phyloP scores from a whole-genome alignment of 371 early-diverging fungal genomes.

The Mucor mucedo region DNA sequence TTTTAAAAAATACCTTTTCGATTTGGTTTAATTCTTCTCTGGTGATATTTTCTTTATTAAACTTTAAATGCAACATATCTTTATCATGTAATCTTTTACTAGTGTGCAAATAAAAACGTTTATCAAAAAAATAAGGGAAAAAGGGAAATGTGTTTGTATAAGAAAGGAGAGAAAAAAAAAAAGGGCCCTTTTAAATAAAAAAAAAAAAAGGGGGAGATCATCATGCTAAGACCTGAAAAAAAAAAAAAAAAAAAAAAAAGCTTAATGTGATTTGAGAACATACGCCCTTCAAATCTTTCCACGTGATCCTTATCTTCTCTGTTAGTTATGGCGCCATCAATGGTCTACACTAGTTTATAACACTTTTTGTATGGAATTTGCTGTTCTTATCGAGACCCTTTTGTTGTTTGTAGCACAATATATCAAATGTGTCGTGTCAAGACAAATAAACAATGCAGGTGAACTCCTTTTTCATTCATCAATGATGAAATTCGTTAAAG shows the following conservation, averaged over 20 bases:
- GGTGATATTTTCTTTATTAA: constrained; percentile 8
- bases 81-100: background rate
- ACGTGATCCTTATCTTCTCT: background rate
- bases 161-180: constrained; percentile 1
- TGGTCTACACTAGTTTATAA: background rate
- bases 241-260: constrained; percentile 1
- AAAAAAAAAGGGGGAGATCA: background rate
- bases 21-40: constrained; percentile 9
- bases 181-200: constrained; percentile 2
- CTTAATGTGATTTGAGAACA: background rate
- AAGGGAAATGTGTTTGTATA: background rate
- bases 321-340: background rate
- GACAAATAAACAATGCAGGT: no score
- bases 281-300: background rate
- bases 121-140: background rate
- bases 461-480: no score
- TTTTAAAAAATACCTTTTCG: constrained; percentile 10
- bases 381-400: background rate
- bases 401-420: constrained; percentile 5
- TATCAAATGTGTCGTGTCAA: background rate
- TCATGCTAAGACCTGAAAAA: background rate
- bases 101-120: background rate
- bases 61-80: constrained; percentile 16
- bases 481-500: no score
- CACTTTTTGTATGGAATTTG: background rate